Base-by-base conservation (phyloP, 2,329 filamentous ascomycete species). In the Neopestalotiopsis sp. region DNA sequence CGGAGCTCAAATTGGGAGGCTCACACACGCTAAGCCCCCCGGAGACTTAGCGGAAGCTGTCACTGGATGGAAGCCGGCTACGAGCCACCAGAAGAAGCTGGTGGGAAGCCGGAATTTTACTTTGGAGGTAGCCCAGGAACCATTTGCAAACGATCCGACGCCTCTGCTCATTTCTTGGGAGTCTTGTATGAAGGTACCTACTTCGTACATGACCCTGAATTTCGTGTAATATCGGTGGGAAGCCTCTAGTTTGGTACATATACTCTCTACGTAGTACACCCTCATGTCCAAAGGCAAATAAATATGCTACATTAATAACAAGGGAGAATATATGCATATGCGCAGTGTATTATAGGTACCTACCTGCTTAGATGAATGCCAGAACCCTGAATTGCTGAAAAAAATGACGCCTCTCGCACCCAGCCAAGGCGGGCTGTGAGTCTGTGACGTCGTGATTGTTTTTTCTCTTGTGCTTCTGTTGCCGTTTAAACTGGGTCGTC, bases 81-180 rank as follows among this genome's bases (percentile, higher is more conserved):
- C 45, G 9, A 7, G 45, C 45, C 17, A 17, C 45, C 45, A 17
- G n/a, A 53, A 53, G 45, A n/a, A 53, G 45, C 45, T 53, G 45
- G 45, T 53, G 45, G 45, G 45, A 53, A 20, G 45, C 45, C 45
- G 5, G 17, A n/a, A n/a, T n/a, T 49, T 53, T n/a, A 53, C 45
- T 53, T 53, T 53, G 45, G 45, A 53, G 45, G 45, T 53, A 53
- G 45, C 45, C 45, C 45, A 53, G 45, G 45, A 53, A 53, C 45
- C 45, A 53, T 6, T 28, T n/a, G n/a, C 45, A 20, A 38, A 53
- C 6, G 42, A 17, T 14, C 42, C 17, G 42, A 49, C 42, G 17
- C 42, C 42, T 5, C 13, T 49, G 5, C 13, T 49, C 42, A 53
- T 53, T 17, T 9, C 45, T 20, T 53, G 45, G 45, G 17, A 53